Conservation (phyloP, 1,284 basidiomycete species). For the Meira nashicola region DNA sequence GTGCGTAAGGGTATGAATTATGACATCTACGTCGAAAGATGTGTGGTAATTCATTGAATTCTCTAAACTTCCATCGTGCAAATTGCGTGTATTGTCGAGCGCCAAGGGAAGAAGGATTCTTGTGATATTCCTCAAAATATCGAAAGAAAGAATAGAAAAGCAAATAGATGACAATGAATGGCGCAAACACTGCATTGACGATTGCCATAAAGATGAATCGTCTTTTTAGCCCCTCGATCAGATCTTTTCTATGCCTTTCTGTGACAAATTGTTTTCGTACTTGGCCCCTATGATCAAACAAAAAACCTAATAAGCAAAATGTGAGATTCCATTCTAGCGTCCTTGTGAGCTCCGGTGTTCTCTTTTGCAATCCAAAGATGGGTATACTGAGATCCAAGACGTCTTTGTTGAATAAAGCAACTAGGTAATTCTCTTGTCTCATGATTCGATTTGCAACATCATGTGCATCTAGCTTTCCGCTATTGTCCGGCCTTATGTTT, state of each 20-base stretch:
- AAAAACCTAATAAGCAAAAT: conserved; percentile 87
- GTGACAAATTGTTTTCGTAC: conserved; percentile 87
- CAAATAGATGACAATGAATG: conserved; percentile 94
- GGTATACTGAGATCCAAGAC: conserved; percentile 79
- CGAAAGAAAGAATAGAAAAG: conserved; percentile 98
- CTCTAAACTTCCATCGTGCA: conserved; percentile 96
- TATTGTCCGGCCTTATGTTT: conserved; percentile 14
- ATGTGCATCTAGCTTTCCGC: conserved; percentile 72
- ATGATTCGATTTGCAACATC: conserved; percentile 94
- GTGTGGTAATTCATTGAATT: conserved; percentile 97
- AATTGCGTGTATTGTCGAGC: conserved; percentile 87
- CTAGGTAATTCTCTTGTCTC: conserved; percentile 95
- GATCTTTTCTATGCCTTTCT: conserved; percentile 67
- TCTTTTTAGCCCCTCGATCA: conserved; percentile 78
- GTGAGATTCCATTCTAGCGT: conserved; percentile 93
- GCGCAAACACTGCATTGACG: conserved; percentile 87
- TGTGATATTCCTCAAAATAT: conserved; percentile 98
- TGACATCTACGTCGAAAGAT: conserved; percentile 79
- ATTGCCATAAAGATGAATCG: conserved; percentile 93
- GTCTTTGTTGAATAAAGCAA: conserved; percentile 95
- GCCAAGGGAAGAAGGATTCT: conserved; percentile 90
- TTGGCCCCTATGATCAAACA: conserved; percentile 80
- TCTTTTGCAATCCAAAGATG: conserved; percentile 58
- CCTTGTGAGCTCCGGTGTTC: conserved; percentile 69
- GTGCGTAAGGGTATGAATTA: conserved; percentile 80